Evolutionary conservation across 306 rosid species (phyloP).

Genomic region (Rosa multiflora): DNA sequence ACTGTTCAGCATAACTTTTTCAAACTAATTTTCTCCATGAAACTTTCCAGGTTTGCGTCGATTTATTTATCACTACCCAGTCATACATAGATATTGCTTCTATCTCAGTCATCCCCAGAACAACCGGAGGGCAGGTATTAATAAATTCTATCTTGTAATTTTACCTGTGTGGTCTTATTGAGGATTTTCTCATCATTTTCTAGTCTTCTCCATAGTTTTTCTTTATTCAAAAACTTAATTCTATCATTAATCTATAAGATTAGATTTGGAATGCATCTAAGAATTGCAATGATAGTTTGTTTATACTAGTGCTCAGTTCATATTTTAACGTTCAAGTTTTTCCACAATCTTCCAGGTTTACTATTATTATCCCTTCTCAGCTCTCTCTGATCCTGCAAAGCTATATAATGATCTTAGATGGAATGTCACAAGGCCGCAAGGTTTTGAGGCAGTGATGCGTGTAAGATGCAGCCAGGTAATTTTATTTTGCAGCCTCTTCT

Average conservation of each 20-base stretch:
- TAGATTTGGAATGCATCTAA: not conserved
- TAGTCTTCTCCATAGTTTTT: not conserved
- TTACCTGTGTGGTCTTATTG: not conserved
- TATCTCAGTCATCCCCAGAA: conserved; percentile 78
- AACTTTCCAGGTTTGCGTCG: conserved; percentile 83
- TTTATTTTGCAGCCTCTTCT: conserved; percentile 11
- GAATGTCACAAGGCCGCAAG: conserved; percentile 97
- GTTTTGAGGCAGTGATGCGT: conserved; percentile 98
- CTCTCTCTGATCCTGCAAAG: conserved; percentile 89
- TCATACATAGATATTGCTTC: conserved; percentile 86
- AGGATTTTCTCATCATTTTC: not conserved
- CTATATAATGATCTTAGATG: conserved; percentile 98
- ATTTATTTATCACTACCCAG: conserved; percentile 86
- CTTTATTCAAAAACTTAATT: not conserved
- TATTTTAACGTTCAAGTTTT: not conserved
- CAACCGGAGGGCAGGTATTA: conserved; percentile 97
- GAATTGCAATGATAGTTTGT: not conserved
- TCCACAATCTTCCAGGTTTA: conserved; percentile 59
- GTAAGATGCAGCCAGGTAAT: conserved; percentile 98
- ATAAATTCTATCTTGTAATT: not conserved
- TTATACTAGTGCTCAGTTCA: not conserved
- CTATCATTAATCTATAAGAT: not conserved
- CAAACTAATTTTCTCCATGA: conserved; percentile 27
- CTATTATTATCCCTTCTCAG: conserved; percentile 94
- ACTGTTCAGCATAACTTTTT: conserved; percentile 16